A percentile compares a stretch with the other conserved stretches of the same genome.
phyloP scores from a whole-genome alignment of 768 basidiomycete species.

The Lyophyllum decastes region DNA sequence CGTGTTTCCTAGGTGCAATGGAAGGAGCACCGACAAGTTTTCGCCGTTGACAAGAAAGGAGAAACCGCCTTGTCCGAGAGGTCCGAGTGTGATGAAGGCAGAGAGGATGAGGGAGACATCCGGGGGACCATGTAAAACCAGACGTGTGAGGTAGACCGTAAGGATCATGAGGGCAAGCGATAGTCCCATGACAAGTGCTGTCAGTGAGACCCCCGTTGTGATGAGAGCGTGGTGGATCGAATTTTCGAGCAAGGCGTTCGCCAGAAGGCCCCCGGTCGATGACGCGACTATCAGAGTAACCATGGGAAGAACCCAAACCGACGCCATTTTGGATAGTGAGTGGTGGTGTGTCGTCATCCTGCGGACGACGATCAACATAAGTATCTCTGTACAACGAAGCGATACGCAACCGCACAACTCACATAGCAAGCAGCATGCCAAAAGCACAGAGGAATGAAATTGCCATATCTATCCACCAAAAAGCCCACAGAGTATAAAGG shows the following conservation, averaged over 20 bases:
- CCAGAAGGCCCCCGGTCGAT: constrained; percentile 55
- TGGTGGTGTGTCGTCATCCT: constrained; percentile 61
- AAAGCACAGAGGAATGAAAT: constrained; percentile 42
- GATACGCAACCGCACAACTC: not conserved
- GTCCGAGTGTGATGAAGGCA: constrained; percentile 59
- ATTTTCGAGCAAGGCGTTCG: constrained; percentile 36
- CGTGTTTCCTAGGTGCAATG: constrained; percentile 20
- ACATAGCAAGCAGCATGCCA: constrained; percentile 23
- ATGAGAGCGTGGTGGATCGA: constrained; percentile 42
- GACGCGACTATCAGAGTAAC: constrained; percentile 62
- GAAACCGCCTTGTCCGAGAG: constrained; percentile 58
- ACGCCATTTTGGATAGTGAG: constrained; percentile 43
- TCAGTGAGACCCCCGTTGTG: constrained; percentile 44
- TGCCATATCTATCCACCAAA: constrained; percentile 71
- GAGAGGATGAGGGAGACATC: constrained; percentile 41
- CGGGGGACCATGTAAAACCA: constrained; percentile 48
- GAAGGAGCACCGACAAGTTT: constrained; percentile 34
- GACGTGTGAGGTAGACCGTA: constrained; percentile 50
- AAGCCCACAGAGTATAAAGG: constrained; percentile 56
- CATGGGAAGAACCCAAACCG: constrained; percentile 65
- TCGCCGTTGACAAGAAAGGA: constrained; percentile 48
- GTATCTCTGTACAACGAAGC: not conserved
- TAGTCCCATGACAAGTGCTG: constrained; percentile 37
- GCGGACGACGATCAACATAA: not conserved
- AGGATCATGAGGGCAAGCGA: constrained; percentile 55